phyloP scores from a whole-genome alignment of 148 eudicot species.

The Beta vulgaris region DNA sequence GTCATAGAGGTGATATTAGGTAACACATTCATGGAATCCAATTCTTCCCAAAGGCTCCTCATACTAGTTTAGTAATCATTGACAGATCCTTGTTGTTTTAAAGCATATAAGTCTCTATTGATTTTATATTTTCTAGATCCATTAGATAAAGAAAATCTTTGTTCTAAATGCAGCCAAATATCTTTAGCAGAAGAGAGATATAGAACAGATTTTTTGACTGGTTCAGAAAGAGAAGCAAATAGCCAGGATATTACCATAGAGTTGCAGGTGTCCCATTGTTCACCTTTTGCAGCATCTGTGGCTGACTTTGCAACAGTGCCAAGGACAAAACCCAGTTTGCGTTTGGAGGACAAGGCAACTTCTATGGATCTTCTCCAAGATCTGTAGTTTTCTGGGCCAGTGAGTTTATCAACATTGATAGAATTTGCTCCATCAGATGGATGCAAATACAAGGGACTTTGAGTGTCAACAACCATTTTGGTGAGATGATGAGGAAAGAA shows the following conservation, averaged over 20 bases:
- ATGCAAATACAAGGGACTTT: neutral
- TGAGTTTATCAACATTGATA: neutral
- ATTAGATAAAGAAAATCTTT: neutral
- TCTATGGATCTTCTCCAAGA: neutral
- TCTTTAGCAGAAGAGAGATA: neutral
- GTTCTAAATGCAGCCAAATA: neutral
- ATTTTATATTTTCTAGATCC: neutral
- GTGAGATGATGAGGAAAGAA: too few relatives aligned
- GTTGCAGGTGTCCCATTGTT: neutral
- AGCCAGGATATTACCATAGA: neutral
- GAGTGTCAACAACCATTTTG: too few relatives aligned
- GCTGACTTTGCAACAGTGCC: neutral
- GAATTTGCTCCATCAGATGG: neutral
- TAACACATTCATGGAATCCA: neutral
- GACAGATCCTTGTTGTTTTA: neutral
- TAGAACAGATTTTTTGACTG: neutral
- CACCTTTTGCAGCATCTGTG: neutral
- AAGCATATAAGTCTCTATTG: neutral
- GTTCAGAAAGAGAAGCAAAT: too few relatives aligned
- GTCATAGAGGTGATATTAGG: too few relatives aligned
- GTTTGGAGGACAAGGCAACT: neutral
- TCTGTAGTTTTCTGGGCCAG: neutral
- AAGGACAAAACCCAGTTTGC: neutral
- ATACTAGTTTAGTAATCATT: neutral
- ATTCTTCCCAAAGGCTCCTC: neutral